Conservation (phyloP, 805 yeast species). For the Saccharomycopsis synnaedendra region DNA sequence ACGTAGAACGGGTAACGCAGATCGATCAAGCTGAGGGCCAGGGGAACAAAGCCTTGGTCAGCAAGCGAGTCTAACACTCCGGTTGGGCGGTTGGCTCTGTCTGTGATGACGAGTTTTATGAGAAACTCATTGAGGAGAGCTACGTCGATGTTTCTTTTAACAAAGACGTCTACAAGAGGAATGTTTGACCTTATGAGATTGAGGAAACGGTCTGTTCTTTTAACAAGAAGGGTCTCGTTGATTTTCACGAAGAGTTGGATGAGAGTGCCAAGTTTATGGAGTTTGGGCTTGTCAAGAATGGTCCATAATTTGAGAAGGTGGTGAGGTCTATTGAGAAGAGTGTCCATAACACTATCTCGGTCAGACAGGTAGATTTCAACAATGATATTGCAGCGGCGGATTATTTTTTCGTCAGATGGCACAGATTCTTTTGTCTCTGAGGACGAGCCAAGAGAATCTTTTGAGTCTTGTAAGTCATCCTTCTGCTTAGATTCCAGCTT, state of each 20-base stretch:
- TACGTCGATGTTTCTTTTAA: constrained; percentile 83
- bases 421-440: neutral
- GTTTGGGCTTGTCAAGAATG: constrained; percentile 7
- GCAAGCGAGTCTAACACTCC: constrained; percentile 73
- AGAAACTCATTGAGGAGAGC: constrained; percentile 83
- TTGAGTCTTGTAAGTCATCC: neutral
- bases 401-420: constrained; percentile 3
- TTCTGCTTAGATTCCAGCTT: neutral
- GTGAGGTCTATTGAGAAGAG: constrained; percentile 4
- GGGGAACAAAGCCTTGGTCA: constrained; percentile 61
- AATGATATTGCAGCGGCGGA: constrained; percentile 10
- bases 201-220: constrained; percentile 21
- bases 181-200: constrained; percentile 23
- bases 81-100: constrained; percentile 79
- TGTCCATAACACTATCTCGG: constrained; percentile 6
- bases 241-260: constrained; percentile 15
- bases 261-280: constrained; percentile 8
- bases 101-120: constrained; percentile 82
- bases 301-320: constrained; percentile 9
- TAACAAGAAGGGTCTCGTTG: constrained; percentile 11
- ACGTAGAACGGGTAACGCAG: constrained; percentile 57
- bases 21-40: constrained; percentile 59
- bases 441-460: neutral
- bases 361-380: constrained; percentile 13
- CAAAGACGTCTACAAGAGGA: constrained; percentile 65